Evolutionary conservation across 495 filamentous ascomycete genomes (phyloP), one percentile per base, ranked within the genome.

Genomic region (Cladorrhinum samala): DNA sequence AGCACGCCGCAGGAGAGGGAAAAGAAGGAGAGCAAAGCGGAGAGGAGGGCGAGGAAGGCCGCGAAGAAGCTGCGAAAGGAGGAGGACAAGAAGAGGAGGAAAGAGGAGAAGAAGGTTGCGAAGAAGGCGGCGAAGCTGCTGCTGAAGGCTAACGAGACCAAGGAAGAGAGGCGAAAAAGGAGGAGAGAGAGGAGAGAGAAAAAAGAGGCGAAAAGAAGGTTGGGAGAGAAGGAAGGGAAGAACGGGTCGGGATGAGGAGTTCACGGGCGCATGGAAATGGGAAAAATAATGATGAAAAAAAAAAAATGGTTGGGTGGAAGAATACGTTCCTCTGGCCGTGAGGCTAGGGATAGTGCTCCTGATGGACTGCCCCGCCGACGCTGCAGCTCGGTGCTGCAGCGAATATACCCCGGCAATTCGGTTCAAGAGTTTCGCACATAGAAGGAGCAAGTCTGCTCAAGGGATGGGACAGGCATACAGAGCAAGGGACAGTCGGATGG

Each of bases 1-100:
- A 67, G 72, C 49, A 63, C 65, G 45, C 67, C 69, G 9, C 67
- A 62, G 37, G 70, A 62, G 50, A 51, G 62, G 50, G 52, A 52
- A 8, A 71, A 65, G 33, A 33, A 47, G 9, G 54, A 61, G 13
- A 64, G 46, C 9, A 43, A 18, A 40, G 36, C 9, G 38, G 48
- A 70, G 48, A 62, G 74, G 41, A 61, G 65, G 19, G 61, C 62
- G 21, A 64, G 71, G 56, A 72, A 68, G 55, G 72, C 75, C 48
- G 67, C 70, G 40, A 70, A 73, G 47, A 66, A 67, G n/a, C 62
- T 62, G 43, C 52, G 70, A 50, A 74, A 73, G 58, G 75, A 80
- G 55, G 67, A 80, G 55, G 67, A 66, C 9, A 72, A 69, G 55
- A 63, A 69, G 47, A 60, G 49, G 52, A 52, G 37, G 52, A 44